Base-by-base conservation (phyloP, 2,329 filamentous ascomycete species). In the Phoma sp. region DNA sequence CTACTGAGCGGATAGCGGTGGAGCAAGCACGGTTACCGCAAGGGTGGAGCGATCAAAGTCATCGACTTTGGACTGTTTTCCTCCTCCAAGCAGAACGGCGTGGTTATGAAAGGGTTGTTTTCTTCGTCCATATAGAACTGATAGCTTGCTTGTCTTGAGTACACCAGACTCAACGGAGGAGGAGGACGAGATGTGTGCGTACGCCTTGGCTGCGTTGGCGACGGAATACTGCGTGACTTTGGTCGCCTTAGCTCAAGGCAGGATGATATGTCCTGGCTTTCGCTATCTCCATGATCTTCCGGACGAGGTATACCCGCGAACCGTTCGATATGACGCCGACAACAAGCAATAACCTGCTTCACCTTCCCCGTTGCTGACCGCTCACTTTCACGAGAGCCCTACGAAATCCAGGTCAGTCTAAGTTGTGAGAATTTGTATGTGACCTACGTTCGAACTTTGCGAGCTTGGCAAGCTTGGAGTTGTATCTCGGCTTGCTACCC, bases 111-210 rank as follows among this genome's bases (percentile, higher is more conserved):
- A 12, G 52, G 52, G 18, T 45, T 21, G 3, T 30, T 46, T 3
- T 45, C 46, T n/a, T 49, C 40, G n/a, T 55, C 46, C 45, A 49
- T 55, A 10, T 55, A 55, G n/a, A 46, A 50, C 5, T 40, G 33
- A 7, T 49, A 55, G 52, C 45, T 55, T 9, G 26, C 21, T 26
- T 39, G 18, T 4, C 46, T 42, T 15, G 26, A 38, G 11, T 20
- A 7, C 3, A 14, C 14, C 15, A 34, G 2, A 21, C 20, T 10
- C 2, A 48, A 15, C 10, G 37, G 30, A 30, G 10, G 30, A 30
- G 10, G 11, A 9, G 43, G 39, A 7, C 33, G 33, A 23, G 15
- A 14, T n/a, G 26, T 26, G 15, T 6, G 33, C 14, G 38, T 39
- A 17, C 51, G 33, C 6, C 21, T 42, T 14, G 26, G 28, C 10